Base-by-base conservation (phyloP, 2,329 filamentous ascomycete genomes). In the Stagonosporopsis rhizophila region DNA sequence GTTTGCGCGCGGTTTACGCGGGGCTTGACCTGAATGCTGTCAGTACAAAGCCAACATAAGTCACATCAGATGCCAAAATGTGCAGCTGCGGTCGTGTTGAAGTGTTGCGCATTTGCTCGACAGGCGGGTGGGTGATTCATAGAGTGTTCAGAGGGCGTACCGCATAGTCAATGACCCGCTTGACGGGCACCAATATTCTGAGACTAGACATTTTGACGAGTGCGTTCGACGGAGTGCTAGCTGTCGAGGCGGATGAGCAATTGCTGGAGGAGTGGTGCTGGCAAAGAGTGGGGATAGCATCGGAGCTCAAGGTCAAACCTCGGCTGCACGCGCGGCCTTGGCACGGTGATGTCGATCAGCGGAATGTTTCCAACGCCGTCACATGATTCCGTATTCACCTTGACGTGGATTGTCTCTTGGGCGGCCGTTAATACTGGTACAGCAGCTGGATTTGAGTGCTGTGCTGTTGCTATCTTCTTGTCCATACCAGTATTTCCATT, bases 1-100 rank as follows among this genome's bases (percentile, higher is more conserved):
- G 94, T 97, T 79, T 87, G 83, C 63, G 87, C 76, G 67, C 87
- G 87, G 81, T 89, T 89, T 73, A 89, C 86, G 65, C 87, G 85
- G 49, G 87, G 87, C 79, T 89, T 89, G 80, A 89, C 81, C 87
- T 89, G 41, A 3, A 17, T 1, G 6, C 4, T 42, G 40, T 50
- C 14, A 57, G 45, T n/a, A n/a, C n/a, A n/a, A n/a, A n/a, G n/a
- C n/a, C n/a, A n/a, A n/a, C n/a, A n/a, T n/a, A n/a, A n/a, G n/a
- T n/a, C n/a, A n/a, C n/a, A n/a, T n/a, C 23, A 8, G 23, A 38
- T 20, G 4, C 12, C 22, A 28, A 8, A 11, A 12, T 23, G 42
- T n/a, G n/a, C n/a, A 23, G 19, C 19, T 34, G 42, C 28, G 7
- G 28, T 17, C 17, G 3, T 34, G 11, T 25, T 27, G 46, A 6